Conservation (phyloP, 495 filamentous ascomycete genomes). For the Penicillium canariense region DNA sequence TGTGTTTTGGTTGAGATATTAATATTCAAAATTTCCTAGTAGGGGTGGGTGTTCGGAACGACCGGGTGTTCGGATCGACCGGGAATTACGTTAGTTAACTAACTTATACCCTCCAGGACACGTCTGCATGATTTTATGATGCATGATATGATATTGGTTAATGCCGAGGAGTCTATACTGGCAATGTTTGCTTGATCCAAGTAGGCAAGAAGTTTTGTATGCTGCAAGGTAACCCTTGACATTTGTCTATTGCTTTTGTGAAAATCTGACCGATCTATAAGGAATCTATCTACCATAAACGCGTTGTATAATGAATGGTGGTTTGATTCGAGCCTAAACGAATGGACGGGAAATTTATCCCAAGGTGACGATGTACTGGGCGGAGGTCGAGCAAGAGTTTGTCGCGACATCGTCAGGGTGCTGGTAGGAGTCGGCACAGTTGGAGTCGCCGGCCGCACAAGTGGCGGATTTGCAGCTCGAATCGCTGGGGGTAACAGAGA, state of each 20-base stretch:
- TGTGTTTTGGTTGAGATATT: too few relatives aligned
- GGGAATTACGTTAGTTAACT: too few relatives aligned
- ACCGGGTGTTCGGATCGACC: too few relatives aligned
- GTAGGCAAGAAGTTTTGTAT: too few relatives aligned
- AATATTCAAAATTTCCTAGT: too few relatives aligned
- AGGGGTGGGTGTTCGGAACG: too few relatives aligned
- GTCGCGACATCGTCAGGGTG: constrained; percentile 35
- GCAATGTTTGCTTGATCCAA: too few relatives aligned
- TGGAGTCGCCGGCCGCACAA: constrained; percentile 25
- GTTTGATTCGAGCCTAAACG: not conserved
- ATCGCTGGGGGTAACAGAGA: constrained; percentile 22
- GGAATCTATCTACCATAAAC: not conserved
- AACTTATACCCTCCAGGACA: too few relatives aligned
- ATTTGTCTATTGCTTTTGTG: not conserved
- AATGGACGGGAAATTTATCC: constrained; percentile 17
- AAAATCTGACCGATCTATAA: not conserved
- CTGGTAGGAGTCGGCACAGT: constrained; percentile 34
- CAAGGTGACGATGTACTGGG: constrained; percentile 29
- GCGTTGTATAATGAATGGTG: not conserved
- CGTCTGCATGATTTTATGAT: too few relatives aligned
- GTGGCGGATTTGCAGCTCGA: constrained; percentile 25
- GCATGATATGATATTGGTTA: too few relatives aligned
- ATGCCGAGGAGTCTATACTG: too few relatives aligned
- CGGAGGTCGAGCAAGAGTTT: constrained; percentile 24
- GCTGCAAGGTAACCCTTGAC: not conserved